Evolutionary conservation across 257 asterid species (phyloP).

Genomic region (Lantana camara): DNA sequence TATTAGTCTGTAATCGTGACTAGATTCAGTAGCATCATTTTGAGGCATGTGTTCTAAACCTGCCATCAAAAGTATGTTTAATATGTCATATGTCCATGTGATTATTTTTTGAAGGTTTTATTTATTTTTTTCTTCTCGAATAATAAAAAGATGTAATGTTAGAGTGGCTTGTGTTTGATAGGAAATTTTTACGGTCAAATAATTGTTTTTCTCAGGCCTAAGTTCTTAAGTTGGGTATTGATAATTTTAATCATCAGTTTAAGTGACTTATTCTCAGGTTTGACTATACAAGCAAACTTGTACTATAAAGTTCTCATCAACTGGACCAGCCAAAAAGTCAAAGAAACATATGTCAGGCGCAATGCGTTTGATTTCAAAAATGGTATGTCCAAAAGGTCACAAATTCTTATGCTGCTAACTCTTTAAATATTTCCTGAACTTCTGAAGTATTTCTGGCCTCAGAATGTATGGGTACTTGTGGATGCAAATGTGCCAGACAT

Average conservation of each 20-base stretch:
- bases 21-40: no score
- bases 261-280: conserved; percentile 55
- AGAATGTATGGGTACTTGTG: neutral
- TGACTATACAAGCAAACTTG: conserved; percentile 87
- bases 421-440: neutral
- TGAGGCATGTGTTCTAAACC: neutral
- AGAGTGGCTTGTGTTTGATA: conserved; percentile 4
- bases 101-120: neutral
- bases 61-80: conserved; percentile 3
- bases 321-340: conserved; percentile 99
- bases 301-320: conserved; percentile 79
- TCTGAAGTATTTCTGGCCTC: neutral
- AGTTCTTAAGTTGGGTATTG: conserved; percentile 6
- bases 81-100: neutral
- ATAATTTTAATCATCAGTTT: conserved; percentile 9
- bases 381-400: conserved; percentile 44
- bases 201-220: conserved; percentile 1
- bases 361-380: conserved; percentile 87
- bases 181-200: neutral
- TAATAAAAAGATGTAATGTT: neutral
- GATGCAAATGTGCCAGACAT: neutral
- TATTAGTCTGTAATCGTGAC: no score
- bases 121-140: neutral
- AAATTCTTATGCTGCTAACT: neutral
- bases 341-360: conserved; percentile 71